phyloP scores from a whole-genome alignment of 257 asterid species.

The Solanum medicagineum region DNA sequence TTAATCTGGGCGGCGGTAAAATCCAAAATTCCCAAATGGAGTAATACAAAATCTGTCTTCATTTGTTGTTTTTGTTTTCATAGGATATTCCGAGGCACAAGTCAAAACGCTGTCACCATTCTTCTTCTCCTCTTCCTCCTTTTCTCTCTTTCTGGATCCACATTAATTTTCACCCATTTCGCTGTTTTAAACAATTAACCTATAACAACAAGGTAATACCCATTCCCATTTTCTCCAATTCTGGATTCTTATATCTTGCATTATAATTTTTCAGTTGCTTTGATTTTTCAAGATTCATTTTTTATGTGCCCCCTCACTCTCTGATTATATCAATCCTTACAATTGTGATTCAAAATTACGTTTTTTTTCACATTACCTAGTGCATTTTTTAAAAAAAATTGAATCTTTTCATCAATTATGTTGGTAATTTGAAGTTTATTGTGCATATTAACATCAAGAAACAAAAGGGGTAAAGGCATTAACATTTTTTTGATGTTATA shows the following conservation, averaged over 20 bases:
- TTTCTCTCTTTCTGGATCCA: background rate
- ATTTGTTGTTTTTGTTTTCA: background rate
- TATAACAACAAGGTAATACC: background rate
- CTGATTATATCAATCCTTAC: background rate
- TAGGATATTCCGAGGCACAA: background rate
- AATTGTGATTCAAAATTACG: background rate
- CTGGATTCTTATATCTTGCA: background rate
- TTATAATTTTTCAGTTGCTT: background rate
- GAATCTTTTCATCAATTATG: background rate
- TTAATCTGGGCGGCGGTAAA: background rate
- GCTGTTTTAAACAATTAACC: background rate
- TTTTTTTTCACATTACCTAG: too few species aligned
- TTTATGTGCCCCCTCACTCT: background rate
- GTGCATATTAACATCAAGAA: background rate
- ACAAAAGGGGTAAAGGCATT: background rate
- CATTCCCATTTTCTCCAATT: background rate
- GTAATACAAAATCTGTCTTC: background rate
- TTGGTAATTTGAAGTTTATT: background rate
- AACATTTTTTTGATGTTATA: background rate
- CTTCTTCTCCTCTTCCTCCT: background rate
- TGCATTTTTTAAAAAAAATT: background rate
- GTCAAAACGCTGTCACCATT: background rate
- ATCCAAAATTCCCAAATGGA: background rate
- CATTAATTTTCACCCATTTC: background rate
- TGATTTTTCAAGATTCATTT: background rate